Conservation (phyloP, 1,284 basidiomycete species). For the Cryptococcus floricola region DNA sequence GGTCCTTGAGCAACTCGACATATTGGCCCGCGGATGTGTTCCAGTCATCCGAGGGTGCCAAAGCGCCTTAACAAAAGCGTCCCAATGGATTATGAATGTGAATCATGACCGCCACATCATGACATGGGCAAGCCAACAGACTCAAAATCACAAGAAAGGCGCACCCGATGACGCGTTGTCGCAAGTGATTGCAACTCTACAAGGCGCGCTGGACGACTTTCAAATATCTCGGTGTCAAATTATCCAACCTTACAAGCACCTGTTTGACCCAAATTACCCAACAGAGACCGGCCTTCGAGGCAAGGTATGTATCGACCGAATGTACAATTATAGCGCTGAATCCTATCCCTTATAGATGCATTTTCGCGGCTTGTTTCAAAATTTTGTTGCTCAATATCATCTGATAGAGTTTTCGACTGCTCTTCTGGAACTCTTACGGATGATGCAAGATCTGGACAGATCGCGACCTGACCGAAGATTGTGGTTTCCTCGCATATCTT, state of each 20-base stretch:
- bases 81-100: slow-evolving; percentile 31
- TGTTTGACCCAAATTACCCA: slow-evolving; percentile 55
- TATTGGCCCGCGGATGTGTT: slow-evolving; percentile 61
- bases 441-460: slow-evolving; percentile 59
- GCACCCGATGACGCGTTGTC: neutral
- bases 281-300: slow-evolving; percentile 14
- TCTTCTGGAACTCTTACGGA: slow-evolving; percentile 54
- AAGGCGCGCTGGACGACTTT: slow-evolving; percentile 52
- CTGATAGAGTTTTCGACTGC: slow-evolving; percentile 57
- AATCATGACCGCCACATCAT: slow-evolving; percentile 22
- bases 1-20: slow-evolving; percentile 54
- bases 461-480: slow-evolving; percentile 55
- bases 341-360: slow-evolving; percentile 15
- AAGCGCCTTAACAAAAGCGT: slow-evolving; percentile 26
- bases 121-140: neutral
- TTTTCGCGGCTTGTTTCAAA: slow-evolving; percentile 55
- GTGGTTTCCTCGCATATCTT: slow-evolving; percentile 63
- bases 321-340: slow-evolving; percentile 1
- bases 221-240: slow-evolving; percentile 55
- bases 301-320: slow-evolving; percentile 7
- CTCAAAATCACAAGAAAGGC: neutral
- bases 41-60: slow-evolving; percentile 48
- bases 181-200: slow-evolving; percentile 12
- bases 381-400: slow-evolving; percentile 71
- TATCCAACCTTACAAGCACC: slow-evolving; percentile 64